Conservation (phyloP, 75 land plant genomes). For the Azolla pinnata region DNA sequence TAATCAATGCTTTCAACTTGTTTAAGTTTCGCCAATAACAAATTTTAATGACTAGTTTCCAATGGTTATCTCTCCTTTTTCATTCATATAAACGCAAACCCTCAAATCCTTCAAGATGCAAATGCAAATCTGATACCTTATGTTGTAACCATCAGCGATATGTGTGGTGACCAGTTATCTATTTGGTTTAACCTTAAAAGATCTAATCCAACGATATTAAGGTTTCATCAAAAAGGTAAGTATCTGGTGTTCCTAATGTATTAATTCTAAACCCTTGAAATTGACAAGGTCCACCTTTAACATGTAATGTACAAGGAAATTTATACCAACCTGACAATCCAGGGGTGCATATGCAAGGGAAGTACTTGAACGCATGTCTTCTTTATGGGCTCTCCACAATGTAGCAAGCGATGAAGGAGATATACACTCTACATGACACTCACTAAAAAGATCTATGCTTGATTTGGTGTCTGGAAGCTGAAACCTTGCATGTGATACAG, state of each 20-base stretch:
- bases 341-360: conserved; percentile 34
- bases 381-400: conserved; percentile 83
- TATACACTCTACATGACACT: conserved; percentile 55
- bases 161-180: no score
- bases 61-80: no score
- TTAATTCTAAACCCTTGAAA: no score
- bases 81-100: no score
- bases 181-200: no score
- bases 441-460: conserved; percentile 48
- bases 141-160: no score
- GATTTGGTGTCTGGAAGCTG: conserved; percentile 28
- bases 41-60: no score
- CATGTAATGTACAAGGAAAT: conserved; percentile 56
- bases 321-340: conserved; percentile 11
- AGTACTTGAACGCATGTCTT: conserved; percentile 57
- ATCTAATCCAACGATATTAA: not conserved
- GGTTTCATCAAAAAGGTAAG: not conserved
- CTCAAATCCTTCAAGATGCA: no score
- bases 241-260: not conserved
- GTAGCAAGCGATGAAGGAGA: conserved; percentile 91
- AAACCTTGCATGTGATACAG: conserved; percentile 42
- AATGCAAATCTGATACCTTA: no score
- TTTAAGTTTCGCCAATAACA: no score
- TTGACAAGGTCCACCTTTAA: conserved; percentile 11
- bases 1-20: no score